Evolutionary conservation across 805 yeast species (phyloP).

Genomic region (Tetrapisispora fleetii): DNA sequence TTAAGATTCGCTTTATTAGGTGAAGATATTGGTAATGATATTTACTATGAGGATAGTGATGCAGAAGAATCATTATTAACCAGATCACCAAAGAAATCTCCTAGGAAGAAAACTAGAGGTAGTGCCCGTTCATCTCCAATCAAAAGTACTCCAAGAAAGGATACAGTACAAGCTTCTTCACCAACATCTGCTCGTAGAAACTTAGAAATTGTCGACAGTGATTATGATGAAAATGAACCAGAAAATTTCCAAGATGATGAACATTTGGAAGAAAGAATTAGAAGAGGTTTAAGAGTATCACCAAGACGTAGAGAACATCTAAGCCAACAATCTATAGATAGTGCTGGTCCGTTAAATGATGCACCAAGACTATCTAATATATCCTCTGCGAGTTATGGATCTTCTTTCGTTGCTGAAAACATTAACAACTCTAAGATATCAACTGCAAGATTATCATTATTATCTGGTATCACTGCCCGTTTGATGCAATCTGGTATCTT

Average conservation of each 20-base stretch:
- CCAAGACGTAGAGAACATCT: slow-evolving; percentile 20
- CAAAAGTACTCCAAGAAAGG: slow-evolving; percentile 11
- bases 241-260: slow-evolving; percentile 12
- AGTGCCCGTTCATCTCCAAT: slow-evolving; percentile 13
- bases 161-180: neutral
- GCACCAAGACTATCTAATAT: slow-evolving; percentile 16
- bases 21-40: slow-evolving; percentile 25
- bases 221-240: slow-evolving; percentile 23
- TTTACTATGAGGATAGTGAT: slow-evolving; percentile 14
- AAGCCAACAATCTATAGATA: neutral
- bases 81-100: slow-evolving; percentile 26
- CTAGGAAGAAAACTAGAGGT: slow-evolving; percentile 21
- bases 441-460: slow-evolving; percentile 37
- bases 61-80: slow-evolving; percentile 10
- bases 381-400: slow-evolving; percentile 16
- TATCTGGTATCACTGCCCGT: slow-evolving; percentile 39
- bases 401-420: slow-evolving; percentile 9
- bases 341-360: slow-evolving; percentile 18
- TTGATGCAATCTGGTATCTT: slow-evolving; percentile 37
- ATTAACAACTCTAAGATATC: slow-evolving; percentile 34
- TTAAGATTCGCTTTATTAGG: slow-evolving; percentile 72
- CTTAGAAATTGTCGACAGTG: slow-evolving; percentile 24
- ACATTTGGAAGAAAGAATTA: slow-evolving; percentile 11
- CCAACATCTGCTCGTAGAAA: slow-evolving; percentile 12
- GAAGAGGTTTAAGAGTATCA: slow-evolving; percentile 23